Evolutionary conservation across 176 grass and related monocot genomes (phyloP), one percentile per base, ranked within the genome.

Genomic region (Pharus latifolius): DNA sequence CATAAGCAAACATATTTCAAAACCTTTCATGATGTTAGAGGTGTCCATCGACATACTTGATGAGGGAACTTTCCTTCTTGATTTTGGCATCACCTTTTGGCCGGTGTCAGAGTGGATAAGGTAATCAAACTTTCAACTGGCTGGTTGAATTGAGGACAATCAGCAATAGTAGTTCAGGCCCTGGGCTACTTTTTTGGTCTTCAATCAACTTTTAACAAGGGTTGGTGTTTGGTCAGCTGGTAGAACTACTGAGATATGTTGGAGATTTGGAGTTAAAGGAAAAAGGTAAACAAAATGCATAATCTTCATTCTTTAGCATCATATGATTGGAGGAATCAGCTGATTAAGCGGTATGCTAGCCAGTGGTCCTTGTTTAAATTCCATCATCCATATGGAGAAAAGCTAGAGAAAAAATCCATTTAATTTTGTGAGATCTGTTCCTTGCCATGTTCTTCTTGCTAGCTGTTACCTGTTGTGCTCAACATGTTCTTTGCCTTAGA

Each of bases 111-210:
- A 73, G 60, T 72, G 25, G 82, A 79, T 67, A 54, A 34, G 53
- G 40, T 68, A 51, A 67, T 74, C 73, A 47, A 46, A 48, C 62
- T 49, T 68, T 79, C 45, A 45, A 69, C 67, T 79, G 52, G 24
- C 62, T 52, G 74, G 53, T 69, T 38, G 63, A 79, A 56, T 74
- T 53, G 31, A 24, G 28, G 54, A 53, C 82, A 67, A 67, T 79
- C 45, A 78, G 12, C 43, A 67, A 85, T 48, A 79, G 69, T 79
- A 60, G 51, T 85, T 79, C 65, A 6, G 76, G 69, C 37, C 69
- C 76, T 46, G 37, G 76, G 46, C 46, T 24, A 47, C 69, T 51
- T 53, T 77, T 70, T 83, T 24, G 20, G 55, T 47, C 18, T 3
- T 11, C 63, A 46, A 46, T 45, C 35, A 63, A 27, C 20, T 60